Evolutionary conservation across 179 eudicot genomes (phyloP).

Genomic region (Silene noctiflora): DNA sequence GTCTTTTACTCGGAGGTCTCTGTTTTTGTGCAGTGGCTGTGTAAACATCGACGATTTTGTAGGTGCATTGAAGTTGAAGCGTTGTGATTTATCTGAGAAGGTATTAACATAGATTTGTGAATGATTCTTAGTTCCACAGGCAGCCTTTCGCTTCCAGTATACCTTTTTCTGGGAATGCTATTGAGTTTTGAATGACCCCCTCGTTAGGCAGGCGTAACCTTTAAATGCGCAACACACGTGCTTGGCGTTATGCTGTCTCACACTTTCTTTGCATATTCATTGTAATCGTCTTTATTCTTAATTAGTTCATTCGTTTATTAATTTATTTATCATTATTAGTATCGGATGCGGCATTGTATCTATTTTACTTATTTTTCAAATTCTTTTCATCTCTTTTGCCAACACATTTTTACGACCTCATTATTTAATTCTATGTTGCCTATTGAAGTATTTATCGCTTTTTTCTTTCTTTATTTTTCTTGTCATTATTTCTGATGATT

Average conservation of each 20-base stretch:
- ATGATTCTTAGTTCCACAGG: background rate
- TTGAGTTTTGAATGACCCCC: background rate
- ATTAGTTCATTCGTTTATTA: too few species aligned
- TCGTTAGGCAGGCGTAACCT: background rate
- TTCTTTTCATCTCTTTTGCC: too few species aligned
- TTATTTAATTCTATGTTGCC: too few species aligned
- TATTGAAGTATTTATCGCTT: too few species aligned
- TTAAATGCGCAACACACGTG: background rate
- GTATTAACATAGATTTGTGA: constrained; percentile 29
- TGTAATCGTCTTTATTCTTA: too few species aligned
- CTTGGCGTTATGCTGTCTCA: background rate
- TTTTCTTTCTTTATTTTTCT: too few species aligned
- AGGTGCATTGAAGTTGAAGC: constrained; percentile 58
- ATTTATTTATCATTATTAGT: too few species aligned
- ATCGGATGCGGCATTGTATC: too few species aligned
- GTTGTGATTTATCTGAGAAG: constrained; percentile 63
- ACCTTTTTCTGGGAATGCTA: constrained; percentile 17
- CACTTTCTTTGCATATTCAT: too few species aligned
- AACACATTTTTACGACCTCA: too few species aligned
- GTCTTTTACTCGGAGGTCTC: background rate
- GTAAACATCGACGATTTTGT: constrained; percentile 51
- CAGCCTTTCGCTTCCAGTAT: background rate
- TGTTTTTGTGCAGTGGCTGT: constrained; percentile 54
- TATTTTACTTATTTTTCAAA: too few species aligned
- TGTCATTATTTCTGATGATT: background rate